Base-by-base conservation (phyloP, 441 rosid genomes). In the Eutrema salsugineum region DNA sequence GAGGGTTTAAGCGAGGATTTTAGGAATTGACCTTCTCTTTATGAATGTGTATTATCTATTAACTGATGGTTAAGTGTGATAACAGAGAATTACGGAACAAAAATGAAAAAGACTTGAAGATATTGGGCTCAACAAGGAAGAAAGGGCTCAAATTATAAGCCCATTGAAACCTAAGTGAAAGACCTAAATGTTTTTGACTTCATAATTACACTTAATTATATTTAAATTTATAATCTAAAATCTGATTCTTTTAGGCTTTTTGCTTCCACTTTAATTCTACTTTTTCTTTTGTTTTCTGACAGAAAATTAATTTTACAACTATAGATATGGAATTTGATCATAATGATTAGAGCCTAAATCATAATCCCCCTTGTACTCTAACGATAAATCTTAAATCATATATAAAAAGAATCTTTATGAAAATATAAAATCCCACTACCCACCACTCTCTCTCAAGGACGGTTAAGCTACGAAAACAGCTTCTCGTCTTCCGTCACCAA, bases 381-480 rank as follows among this genome's bases (percentile, higher is more conserved):
- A 54, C 40, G 11, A 14, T 9, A 16, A 32, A 32, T 54, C 60
- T 28, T 7, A 28, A 27, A 14, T 8, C 3, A n/a, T 28, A 11
- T 32, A 30, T 30, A 32, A 6, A 32, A 24, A 32, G 17, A 27
- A 55, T 56, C 5, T 3, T 33, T 10, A 10, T 54, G n/a, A 30
- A 19, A 58, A 14, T 14, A 8, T 14, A 54, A 36, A 56, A 10
- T 11, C 28, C 62, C 62, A 47, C 43, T 40, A 64, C 58, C 43
- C 70, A 55, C 66, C 46, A 64, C 76, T 76, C 71, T 57, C 36
- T 54, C 71, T 69, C 48, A 66, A 80, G 22, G 63, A 60, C 73
- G 69, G 70, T 78, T 80, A 75, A 58, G 63, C 55, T 54, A n/a
- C 73, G 95, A 89, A 83, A 89, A 86, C 88, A 75, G 82, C 82